Conservation (phyloP, 345 rosid genomes). For the Isatis tinctoria region DNA sequence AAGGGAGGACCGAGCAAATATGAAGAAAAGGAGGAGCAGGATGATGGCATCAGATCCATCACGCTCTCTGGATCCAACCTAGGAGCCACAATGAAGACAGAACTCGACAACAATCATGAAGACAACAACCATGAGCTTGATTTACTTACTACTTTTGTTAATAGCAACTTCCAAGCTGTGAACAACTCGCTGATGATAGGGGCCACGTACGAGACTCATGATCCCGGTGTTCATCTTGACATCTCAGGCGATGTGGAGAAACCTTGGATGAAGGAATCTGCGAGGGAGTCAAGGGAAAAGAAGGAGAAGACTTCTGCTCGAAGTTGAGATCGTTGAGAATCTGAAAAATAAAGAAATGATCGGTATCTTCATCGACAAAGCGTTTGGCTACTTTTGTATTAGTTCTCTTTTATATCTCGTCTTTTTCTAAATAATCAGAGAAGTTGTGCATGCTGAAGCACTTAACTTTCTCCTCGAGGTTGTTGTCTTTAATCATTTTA, state of each 20-base stretch:
- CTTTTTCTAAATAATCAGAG: constrained; percentile 26
- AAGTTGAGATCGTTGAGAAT: constrained; percentile 13
- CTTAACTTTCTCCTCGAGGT: constrained; percentile 12
- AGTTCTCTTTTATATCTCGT: background rate
- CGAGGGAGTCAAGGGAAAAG: constrained; percentile 4
- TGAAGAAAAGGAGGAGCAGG: constrained; percentile 32
- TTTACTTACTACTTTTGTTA: constrained; percentile 49
- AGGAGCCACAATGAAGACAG: constrained; percentile 72
- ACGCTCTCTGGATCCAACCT: constrained; percentile 78
- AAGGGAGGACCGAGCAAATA: constrained; percentile 45
- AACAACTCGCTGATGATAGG: constrained; percentile 86
- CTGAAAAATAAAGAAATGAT: constrained; percentile 12
- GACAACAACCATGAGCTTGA: constrained; percentile 37
- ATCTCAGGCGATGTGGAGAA: constrained; percentile 41
- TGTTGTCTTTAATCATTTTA: constrained; percentile 6
- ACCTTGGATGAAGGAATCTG: constrained; percentile 15
- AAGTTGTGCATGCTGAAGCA: constrained; percentile 19
- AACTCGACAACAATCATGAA: constrained; percentile 45
- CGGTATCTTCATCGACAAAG: background rate
- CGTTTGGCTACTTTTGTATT: background rate
- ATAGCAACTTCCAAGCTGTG: constrained; percentile 85
- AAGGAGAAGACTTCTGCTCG: constrained; percentile 17
- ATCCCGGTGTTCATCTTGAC: constrained; percentile 86
- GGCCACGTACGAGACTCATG: constrained; percentile 57
- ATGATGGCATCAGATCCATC: constrained; percentile 45